Base-by-base conservation (phyloP, 2,329 filamentous ascomycete species). In the Colletotrichum sansevieriae region DNA sequence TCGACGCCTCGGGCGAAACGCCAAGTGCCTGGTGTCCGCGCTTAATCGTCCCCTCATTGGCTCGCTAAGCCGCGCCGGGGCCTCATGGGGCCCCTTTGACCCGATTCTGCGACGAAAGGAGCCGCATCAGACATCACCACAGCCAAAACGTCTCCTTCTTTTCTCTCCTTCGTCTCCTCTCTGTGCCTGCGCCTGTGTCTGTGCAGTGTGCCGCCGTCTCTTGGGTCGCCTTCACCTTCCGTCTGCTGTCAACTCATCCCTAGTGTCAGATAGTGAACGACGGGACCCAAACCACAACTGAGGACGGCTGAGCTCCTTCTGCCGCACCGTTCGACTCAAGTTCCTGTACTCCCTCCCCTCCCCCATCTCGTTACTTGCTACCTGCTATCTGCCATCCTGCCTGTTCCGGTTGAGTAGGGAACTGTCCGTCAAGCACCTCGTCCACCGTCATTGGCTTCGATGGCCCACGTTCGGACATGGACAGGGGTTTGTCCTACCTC, bases 1-100 rank as follows among this genome's bases (percentile, higher is more conserved):
- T 78, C 79, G 75, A 63, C 72, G 75, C 73, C 72, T 76, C 74
- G 75, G 73, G 66, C 80, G 80, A 82, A 81, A 82, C 80, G 70
- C 71, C 71, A 68, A 67, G 70, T 76, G 77, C 76, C 74, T 78
- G 75, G 77, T 74, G 73, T 75, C 66, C 74, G 22, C 63, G 63
- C 57, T 25, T 64, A 9, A 13, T 3, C 29, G 22, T 35, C n/a
- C 56, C 56, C 49, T 74, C 67, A 77, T 74, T 78, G 74, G 75
- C 54, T 65, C 22, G 22, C 64, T 61, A 61, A 60, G 62, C 62
- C 43, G 35, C 55, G 70, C 52, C 51, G 58, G 72, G 71, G 20
- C 60, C 18, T 18, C 69, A 37, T 60, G 70, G 70, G 35, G 71
- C 43, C 62, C 49, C 57, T 64, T 69, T 70, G 64, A 74, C 71